Evolutionary conservation across 768 basidiomycete genomes (phyloP), one percentile per base, ranked within the genome.

Genomic region (Kwoniella mangroviensis): DNA sequence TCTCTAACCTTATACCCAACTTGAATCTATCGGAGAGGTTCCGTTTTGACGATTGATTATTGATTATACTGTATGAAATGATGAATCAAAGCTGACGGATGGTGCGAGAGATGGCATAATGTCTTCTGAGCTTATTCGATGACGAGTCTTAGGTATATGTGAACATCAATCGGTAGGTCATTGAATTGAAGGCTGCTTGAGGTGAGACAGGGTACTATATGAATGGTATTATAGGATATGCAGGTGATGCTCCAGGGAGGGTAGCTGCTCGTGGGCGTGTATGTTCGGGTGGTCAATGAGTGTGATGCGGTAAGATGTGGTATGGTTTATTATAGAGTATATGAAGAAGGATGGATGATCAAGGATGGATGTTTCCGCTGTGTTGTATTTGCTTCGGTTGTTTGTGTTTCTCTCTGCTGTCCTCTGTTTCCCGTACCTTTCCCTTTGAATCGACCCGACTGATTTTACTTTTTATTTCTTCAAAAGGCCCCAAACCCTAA

Each of bases 401-500:
- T 57, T n/a, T 65, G 63, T 55, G 42, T 28, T n/a, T 54, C n/a
- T 19, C 21, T 22, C 43, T 12, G 40, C 56, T 12, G 28, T 12
- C 22, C 42, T 15, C 26, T 52, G 11, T 13, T 52, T 5, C 34
- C 11, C 28, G 17, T 40, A 40, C n/a, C 2, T 55, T n/a, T n/a
- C n/a, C n/a, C n/a, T n/a, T n/a, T 54, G 12, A 51, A 24, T 52
- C 52, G 53, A 65, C 63, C 53, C 56, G 65, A 66, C 65, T 66
- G 65, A 66, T 66, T 66, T 66, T 56, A 58, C 58, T 66, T 66
- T 22, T 17, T 17, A 3, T 17, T 53, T 6, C n/a, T 19, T 24
- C 24, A n/a, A 10, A 21, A 19, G 53, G n/a, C n/a, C n/a, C n/a
- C n/a, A 19, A 21, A 54, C 2, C 9, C 5, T 54, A 54, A 12